Conservation (phyloP, 805 yeast genomes). For the Lipomyces yamadae region DNA sequence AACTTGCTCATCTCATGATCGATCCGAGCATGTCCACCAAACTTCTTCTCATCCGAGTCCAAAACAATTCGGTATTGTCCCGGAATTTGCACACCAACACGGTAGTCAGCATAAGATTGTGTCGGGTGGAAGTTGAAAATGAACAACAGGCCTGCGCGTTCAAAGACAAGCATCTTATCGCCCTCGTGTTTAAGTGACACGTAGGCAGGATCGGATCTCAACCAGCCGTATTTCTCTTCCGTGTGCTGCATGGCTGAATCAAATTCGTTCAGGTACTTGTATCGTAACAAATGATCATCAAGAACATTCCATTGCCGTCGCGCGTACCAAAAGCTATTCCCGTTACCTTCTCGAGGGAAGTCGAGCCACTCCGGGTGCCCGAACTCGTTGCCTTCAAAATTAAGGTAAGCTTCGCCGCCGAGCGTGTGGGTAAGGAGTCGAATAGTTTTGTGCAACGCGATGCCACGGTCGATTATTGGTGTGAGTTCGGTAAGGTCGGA, state of each 20-base stretch:
- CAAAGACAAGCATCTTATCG: constrained; percentile 88
- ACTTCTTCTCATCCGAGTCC: constrained; percentile 70
- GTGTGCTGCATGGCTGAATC: constrained; percentile 82
- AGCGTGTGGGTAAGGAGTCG: constrained; percentile 82
- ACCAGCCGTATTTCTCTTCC: constrained; percentile 74
- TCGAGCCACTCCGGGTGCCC: constrained; percentile 99
- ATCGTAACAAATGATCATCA: constrained; percentile 78
- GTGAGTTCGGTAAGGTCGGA: constrained; percentile 73
- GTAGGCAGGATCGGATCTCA: constrained; percentile 75
- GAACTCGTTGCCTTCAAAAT: constrained; percentile 97
- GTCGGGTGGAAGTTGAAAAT: constrained; percentile 90
- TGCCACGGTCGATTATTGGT: constrained; percentile 83
- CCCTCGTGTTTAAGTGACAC: constrained; percentile 85
- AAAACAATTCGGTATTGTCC: constrained; percentile 78
- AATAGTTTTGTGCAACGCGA: constrained; percentile 88
- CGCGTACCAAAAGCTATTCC: constrained; percentile 88
- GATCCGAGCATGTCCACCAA: constrained; percentile 80
- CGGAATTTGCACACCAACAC: constrained; percentile 82
- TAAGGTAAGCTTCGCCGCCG: constrained; percentile 97
- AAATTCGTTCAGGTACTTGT: constrained; percentile 76
- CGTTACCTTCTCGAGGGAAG: constrained; percentile 90
- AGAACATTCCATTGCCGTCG: constrained; percentile 91
- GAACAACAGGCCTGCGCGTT: constrained; percentile 82
- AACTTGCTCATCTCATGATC: constrained; percentile 53
- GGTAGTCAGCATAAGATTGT: constrained; percentile 79